Percentiles rank a stretch among this genome's conserved stretches.
phyloP scores from a whole-genome alignment of 441 rosid species.

The Adansonia grandidieri region DNA sequence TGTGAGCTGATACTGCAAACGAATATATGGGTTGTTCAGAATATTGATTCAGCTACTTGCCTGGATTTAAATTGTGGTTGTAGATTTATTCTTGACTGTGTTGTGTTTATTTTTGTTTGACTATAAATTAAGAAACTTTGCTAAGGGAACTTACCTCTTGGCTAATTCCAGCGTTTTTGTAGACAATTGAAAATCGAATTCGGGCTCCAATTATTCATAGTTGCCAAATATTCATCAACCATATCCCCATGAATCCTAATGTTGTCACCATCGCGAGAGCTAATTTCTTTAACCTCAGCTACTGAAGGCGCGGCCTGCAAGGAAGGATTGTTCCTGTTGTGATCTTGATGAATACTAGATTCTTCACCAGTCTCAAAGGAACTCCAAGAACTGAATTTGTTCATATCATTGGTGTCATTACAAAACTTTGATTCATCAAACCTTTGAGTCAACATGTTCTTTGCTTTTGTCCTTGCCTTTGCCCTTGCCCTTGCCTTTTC shows the following conservation, averaged over 20 bases:
- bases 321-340: conserved; percentile 22
- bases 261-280: conserved; percentile 27
- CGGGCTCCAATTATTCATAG: conserved; percentile 47
- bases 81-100: no score
- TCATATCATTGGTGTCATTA: conserved; percentile 30
- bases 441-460: conserved; percentile 41
- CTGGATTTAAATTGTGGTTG: no score
- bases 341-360: conserved; percentile 28
- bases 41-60: neutral
- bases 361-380: conserved; percentile 45
- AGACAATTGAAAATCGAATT: conserved; percentile 42
- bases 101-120: no score
- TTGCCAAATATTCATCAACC: conserved; percentile 41
- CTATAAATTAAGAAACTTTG: conserved; percentile 9
- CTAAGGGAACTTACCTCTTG: conserved; percentile 47
- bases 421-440: conserved; percentile 33
- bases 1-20: conserved; percentile 46
- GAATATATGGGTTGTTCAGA: conserved; percentile 21
- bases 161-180: conserved; percentile 41
- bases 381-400: conserved; percentile 32
- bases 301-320: conserved; percentile 5
- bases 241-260: conserved; percentile 36
- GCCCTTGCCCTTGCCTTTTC: conserved; percentile 82
- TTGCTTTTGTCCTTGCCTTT: conserved; percentile 64
- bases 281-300: conserved; percentile 38